Evolutionary conservation across 495 filamentous ascomycete species (phyloP), one percentile per base, ranked within the genome.

Genomic region (Pyronema omphalodes): DNA sequence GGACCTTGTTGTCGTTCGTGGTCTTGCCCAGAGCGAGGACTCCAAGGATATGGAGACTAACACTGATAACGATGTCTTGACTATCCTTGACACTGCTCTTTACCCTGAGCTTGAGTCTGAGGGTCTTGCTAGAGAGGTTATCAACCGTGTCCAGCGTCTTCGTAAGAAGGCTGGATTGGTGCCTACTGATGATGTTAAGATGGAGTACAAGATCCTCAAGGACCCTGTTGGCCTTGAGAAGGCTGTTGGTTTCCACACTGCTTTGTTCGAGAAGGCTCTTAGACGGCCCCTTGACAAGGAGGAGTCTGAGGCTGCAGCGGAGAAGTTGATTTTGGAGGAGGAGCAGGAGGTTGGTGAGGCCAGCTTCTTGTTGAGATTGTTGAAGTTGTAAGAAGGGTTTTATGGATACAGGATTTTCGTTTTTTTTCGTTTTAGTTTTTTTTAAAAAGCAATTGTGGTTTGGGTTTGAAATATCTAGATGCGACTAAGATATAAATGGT

Each of bases 321-420:
- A 78, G 40, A 73, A 70, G 15, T 69, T 88, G 48, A 86, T 94
- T 59, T 71, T 78, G 52, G 76, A 93, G 66, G 89, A 94, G 67
- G 82, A 93, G 67, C 82, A 88, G 58, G 88, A 94, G 70, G 78
- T 94, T 49, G 83, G 86, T 62, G 86, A 83, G 61, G 84, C 86
- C 0, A 86, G 79, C 7, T 88, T 94, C 70, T 71, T 91, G 71
- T 67, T 95, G 67, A 79, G 86, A 60, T 65, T 95, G 57, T 67
- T 93, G 53, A 88, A 80, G 71, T 69, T 94, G 53, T 88, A 74
- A 43, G 12, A 4, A 52, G 11, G 7, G 34, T 50, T n/a, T 47
- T 47, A 47, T 47, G 23, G 23, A 29, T 29, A 29, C 23, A 2
- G 23, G 23, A 29, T 29, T 29, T 29, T 29, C 23, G 23, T 29